phyloP scores from a whole-genome alignment of 441 rosid species.

The Hypseocharis bilobata region DNA sequence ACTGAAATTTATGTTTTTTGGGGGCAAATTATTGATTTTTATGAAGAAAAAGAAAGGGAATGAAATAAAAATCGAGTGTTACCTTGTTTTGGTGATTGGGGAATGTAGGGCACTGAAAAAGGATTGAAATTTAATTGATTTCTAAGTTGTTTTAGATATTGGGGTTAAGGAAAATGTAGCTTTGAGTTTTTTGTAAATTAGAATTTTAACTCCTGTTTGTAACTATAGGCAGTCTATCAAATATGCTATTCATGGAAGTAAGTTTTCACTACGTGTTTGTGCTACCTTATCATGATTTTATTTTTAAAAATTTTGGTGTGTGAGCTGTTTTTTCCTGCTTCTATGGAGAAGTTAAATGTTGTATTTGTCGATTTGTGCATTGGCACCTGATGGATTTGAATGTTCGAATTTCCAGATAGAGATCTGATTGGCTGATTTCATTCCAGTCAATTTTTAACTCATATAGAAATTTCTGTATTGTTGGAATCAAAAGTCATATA shows the following conservation, averaged over 20 bases:
- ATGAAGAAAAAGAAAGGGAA: not conserved
- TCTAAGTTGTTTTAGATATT: not conserved
- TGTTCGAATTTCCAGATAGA: not conserved
- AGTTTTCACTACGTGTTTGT: too few relatives aligned
- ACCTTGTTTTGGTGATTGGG: not conserved
- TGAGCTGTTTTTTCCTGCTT: not conserved
- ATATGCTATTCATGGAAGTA: too few relatives aligned
- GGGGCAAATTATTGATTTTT: not conserved
- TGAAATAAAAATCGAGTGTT: not conserved
- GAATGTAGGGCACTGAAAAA: not conserved
- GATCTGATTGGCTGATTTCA: not conserved
- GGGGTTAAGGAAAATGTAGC: not conserved
- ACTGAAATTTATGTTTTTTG: too few relatives aligned
- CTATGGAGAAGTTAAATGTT: not conserved
- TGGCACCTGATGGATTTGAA: not conserved
- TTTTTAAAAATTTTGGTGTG: not conserved
- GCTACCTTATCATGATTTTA: not conserved
- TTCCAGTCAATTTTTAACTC: not conserved
- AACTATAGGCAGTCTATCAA: not conserved
- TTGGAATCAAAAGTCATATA: not conserved
- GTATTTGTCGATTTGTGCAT: not conserved
- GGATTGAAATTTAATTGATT: not conserved
- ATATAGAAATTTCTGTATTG: not conserved
- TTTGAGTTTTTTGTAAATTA: not conserved
- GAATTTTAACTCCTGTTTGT: too few relatives aligned